Evolutionary conservation across 2,329 filamentous ascomycete species (phyloP).

Genomic region (Monosporascus sp.): DNA sequence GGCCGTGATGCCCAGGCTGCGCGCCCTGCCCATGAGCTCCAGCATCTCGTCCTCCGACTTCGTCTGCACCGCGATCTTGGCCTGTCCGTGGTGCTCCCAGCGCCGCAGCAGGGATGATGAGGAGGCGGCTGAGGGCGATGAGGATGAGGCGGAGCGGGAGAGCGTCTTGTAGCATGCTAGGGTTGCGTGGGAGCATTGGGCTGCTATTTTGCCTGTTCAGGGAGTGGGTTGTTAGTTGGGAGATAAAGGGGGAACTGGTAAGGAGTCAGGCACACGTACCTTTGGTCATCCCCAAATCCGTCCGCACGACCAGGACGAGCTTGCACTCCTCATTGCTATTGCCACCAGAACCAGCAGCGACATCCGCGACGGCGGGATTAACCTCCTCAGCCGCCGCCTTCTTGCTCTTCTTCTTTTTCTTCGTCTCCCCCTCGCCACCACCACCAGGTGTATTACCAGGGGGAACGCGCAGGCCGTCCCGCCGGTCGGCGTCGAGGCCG

Average conservation of each 20-base stretch:
- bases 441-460: not conserved
- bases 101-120: conserved; percentile 67
- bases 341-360: conserved; percentile 11
- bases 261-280: conserved; percentile 46
- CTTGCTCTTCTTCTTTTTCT: conserved; percentile 7
- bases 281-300: conserved; percentile 95
- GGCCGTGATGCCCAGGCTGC: conserved; percentile 78
- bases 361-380: conserved; percentile 35
- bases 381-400: conserved; percentile 27
- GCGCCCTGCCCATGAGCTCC: conserved; percentile 67
- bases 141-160: conserved; percentile 41
- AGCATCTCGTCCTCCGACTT: conserved; percentile 82
- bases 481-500: conserved; percentile 51
- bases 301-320: conserved; percentile 84
- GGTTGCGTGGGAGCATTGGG: conserved; percentile 92
- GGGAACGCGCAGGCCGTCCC: conserved; percentile 45
- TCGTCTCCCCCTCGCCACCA: conserved; percentile 8
- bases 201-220: conserved; percentile 82
- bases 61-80: conserved; percentile 87
- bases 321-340: conserved; percentile 76
- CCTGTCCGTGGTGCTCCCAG: conserved; percentile 84
- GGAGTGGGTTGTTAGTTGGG: conserved; percentile 1
- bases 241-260: not conserved
- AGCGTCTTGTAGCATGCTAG: conserved; percentile 94
- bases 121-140: conserved; percentile 45